Conservation (phyloP, 2,329 filamentous ascomycete species). For the Aspergillus sp. region DNA sequence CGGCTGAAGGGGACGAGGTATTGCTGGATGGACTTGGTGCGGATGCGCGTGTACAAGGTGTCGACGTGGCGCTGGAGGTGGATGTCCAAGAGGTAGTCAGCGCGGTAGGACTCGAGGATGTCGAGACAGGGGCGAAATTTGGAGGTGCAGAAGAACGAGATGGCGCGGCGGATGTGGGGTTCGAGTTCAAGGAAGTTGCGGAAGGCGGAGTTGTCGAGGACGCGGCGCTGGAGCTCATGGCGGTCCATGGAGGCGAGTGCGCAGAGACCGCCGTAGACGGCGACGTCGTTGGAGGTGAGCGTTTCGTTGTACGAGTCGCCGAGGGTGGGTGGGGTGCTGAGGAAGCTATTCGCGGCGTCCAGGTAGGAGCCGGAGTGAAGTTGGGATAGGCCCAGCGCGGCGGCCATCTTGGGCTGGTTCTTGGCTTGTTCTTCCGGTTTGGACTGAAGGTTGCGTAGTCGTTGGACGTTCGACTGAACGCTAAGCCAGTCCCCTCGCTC, state of each 20-base stretch:
- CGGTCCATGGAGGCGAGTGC: slow-evolving; percentile 88
- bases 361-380: slow-evolving; percentile 57
- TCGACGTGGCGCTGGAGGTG: slow-evolving; percentile 75
- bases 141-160: slow-evolving; percentile 83
- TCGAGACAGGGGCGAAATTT: slow-evolving; percentile 83
- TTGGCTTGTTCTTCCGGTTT: slow-evolving; percentile 59
- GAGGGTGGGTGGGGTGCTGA: slow-evolving; percentile 61
- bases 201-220: slow-evolving; percentile 79
- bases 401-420: slow-evolving; percentile 65
- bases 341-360: slow-evolving; percentile 71
- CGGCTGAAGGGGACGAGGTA: slow-evolving; percentile 89
- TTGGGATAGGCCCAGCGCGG: slow-evolving; percentile 60
- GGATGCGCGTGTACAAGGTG: slow-evolving; percentile 70
- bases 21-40: slow-evolving; percentile 88
- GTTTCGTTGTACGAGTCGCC: slow-evolving; percentile 65
- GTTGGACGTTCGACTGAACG: slow-evolving; percentile 61
- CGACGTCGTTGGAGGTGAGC: slow-evolving; percentile 81
- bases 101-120: slow-evolving; percentile 75
- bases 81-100: slow-evolving; percentile 88
- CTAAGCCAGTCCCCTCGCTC: slow-evolving; percentile 75
- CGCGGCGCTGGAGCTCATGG: slow-evolving; percentile 67
- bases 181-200: slow-evolving; percentile 87
- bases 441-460: slow-evolving; percentile 52
- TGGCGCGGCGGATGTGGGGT: slow-evolving; percentile 88
- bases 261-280: slow-evolving; percentile 86